Evolutionary conservation across 306 rosid genomes (phyloP).

Genomic region (Pterocarpus santalinus): DNA sequence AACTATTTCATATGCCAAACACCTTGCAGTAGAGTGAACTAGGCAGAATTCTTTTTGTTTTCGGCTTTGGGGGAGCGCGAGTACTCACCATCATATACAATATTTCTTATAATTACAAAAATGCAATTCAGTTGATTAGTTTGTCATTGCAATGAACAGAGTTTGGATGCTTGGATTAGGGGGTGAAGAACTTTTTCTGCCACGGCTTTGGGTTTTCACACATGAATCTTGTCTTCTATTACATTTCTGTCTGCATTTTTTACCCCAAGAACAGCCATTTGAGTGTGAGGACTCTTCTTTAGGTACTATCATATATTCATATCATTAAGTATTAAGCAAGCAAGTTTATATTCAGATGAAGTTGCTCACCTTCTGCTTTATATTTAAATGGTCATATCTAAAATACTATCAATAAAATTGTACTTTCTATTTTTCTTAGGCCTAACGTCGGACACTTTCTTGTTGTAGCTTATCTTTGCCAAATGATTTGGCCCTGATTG

Average conservation of each 20-base stretch:
- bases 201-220: slow-evolving; percentile 28
- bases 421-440: neutral
- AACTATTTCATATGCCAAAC: too few species aligned
- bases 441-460: slow-evolving; percentile 27
- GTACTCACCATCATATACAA: neutral
- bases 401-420: neutral
- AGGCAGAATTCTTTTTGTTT: too few species aligned
- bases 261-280: neutral
- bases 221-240: slow-evolving; percentile 26
- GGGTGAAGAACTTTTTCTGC: slow-evolving; percentile 19
- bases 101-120: neutral
- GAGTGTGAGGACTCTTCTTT: slow-evolving; percentile 30
- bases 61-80: neutral
- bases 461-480: slow-evolving; percentile 32
- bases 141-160: slow-evolving; percentile 13
- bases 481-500: slow-evolving; percentile 45
- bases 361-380: slow-evolving; percentile 27
- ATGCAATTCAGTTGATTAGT: neutral
- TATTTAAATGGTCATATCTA: slow-evolving; percentile 20
- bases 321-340: neutral
- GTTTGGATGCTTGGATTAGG: slow-evolving; percentile 13
- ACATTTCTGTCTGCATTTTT: slow-evolving; percentile 5
- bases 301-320: slow-evolving; percentile 1
- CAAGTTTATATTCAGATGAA: slow-evolving; percentile 8
- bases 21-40: too few species aligned